phyloP scores from a whole-genome alignment of 2,329 filamentous ascomycete genomes.

The Calonectria pseudoreteaudii region DNA sequence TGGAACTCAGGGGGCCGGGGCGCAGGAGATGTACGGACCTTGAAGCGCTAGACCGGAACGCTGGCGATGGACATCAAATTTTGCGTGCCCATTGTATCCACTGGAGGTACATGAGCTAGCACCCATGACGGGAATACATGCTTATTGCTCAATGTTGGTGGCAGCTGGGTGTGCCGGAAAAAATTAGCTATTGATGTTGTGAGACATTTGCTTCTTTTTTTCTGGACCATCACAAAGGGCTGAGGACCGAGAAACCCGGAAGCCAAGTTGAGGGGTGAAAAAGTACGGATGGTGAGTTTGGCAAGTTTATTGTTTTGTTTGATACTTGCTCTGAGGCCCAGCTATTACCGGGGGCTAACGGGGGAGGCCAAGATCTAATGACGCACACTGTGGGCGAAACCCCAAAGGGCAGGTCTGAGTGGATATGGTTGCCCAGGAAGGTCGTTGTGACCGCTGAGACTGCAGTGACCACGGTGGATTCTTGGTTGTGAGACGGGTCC shows the following conservation, averaged over 20 bases:
- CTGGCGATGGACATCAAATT: constrained; percentile 32
- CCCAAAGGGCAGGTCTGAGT: constrained; percentile 20
- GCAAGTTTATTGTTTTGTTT: constrained; percentile 28
- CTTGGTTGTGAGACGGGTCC: constrained; percentile 32
- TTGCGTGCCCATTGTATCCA: constrained; percentile 30
- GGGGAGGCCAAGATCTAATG: constrained; percentile 37
- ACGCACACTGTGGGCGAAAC: constrained; percentile 32
- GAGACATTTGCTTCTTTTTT: not conserved
- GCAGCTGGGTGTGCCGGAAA: constrained; percentile 5
- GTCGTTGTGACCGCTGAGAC: constrained; percentile 32
- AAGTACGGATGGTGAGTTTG: constrained; percentile 4
- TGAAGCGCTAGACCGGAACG: constrained; percentile 38
- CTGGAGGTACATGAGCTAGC: constrained; percentile 12
- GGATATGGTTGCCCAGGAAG: constrained; percentile 19
- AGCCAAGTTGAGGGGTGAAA: not conserved
- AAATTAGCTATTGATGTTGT: not conserved
- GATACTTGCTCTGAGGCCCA: constrained; percentile 23
- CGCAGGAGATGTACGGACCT: constrained; percentile 28
- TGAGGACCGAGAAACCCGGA: not conserved
- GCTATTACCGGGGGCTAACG: constrained; percentile 37
- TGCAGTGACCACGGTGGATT: constrained; percentile 25
- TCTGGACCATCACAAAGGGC: not conserved
- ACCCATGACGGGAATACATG: constrained; percentile 18
- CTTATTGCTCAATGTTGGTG: not conserved
- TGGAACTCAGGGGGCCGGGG: constrained; percentile 34